phyloP scores from a whole-genome alignment of 202 grass and related monocot species.

The Brachypodium distachyon region DNA sequence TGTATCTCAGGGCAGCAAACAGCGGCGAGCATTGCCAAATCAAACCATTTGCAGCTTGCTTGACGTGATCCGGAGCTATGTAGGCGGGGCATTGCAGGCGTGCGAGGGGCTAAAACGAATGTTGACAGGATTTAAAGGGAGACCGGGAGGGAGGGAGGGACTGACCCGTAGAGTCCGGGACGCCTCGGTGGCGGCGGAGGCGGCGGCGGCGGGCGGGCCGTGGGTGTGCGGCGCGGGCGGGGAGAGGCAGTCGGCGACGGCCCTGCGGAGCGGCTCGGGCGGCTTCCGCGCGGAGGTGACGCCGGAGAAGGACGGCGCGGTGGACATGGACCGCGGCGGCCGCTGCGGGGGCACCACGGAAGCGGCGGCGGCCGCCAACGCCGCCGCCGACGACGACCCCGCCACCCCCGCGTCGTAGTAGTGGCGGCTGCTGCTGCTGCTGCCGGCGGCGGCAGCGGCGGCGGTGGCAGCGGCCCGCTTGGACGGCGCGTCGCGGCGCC shows the following conservation, averaged over 20 bases:
- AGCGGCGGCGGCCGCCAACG: too few relatives aligned
- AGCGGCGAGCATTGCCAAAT: neutral
- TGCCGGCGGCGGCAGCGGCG: too few relatives aligned
- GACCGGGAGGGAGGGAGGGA: neutral
- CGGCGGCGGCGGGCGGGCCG: conserved; percentile 41
- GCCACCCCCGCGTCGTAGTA: conserved; percentile 31
- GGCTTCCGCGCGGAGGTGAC: conserved; percentile 41
- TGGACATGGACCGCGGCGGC: conserved; percentile 27
- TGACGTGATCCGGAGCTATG: neutral
- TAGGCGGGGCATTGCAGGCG: neutral
- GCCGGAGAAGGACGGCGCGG: conserved; percentile 24
- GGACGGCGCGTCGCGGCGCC: conserved; percentile 31
- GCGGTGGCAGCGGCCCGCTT: too few relatives aligned
- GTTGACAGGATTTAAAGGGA: neutral
- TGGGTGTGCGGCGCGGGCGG: conserved; percentile 64
- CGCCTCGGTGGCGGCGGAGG: conserved; percentile 52
- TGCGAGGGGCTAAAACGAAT: neutral
- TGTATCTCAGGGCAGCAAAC: neutral
- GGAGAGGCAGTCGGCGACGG: conserved; percentile 94
- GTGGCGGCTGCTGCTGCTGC: too few relatives aligned
- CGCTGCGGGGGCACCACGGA: conserved; percentile 21
- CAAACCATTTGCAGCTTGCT: neutral
- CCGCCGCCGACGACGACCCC: too few relatives aligned
- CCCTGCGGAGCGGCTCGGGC: conserved; percentile 75
- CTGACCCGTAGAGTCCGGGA: conserved; percentile 77